Conservation (phyloP, 257 asterid genomes). For the Solanum chiquidenum region DNA sequence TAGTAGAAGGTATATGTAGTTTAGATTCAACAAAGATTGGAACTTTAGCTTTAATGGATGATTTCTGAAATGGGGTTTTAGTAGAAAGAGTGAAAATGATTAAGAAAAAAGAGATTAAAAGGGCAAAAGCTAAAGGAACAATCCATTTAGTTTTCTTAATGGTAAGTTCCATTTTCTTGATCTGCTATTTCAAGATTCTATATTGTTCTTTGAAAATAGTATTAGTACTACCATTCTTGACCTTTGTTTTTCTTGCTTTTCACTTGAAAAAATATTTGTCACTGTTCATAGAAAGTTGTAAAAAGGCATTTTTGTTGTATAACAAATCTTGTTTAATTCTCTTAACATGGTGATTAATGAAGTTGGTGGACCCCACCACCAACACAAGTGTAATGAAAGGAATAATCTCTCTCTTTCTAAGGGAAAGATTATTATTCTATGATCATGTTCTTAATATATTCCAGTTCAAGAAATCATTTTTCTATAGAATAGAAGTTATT, state of each 20-base stretch:
- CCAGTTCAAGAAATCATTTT: not conserved
- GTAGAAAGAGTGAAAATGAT: constrained; percentile 21
- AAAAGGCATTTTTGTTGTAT: not conserved
- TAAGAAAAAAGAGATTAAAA: constrained; percentile 23
- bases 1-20: constrained; percentile 18
- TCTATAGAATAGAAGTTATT: not conserved
- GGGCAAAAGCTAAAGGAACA: constrained; percentile 30
- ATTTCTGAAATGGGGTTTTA: constrained; percentile 27
- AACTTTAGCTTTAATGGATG: constrained; percentile 15
- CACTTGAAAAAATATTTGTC: not conserved
- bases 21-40: constrained; percentile 60
- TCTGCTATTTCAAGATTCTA: not conserved
- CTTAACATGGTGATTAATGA: not conserved
- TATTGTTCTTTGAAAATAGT: not conserved
- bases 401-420: not conserved
- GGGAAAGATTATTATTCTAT: not conserved
- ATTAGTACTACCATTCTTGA: not conserved
- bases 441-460: not conserved
- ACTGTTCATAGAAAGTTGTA: not conserved
- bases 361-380: not conserved
- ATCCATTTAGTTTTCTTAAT: constrained; percentile 48
- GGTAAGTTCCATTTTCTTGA: constrained; percentile 31
- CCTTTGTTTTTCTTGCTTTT: not conserved
- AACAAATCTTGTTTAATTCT: not conserved
- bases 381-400: not conserved